These are phyloP conservation scores for Boletus sp. DNA, from an alignment of 768 basidiomycete species.

Conservation along the genomic window DNA sequence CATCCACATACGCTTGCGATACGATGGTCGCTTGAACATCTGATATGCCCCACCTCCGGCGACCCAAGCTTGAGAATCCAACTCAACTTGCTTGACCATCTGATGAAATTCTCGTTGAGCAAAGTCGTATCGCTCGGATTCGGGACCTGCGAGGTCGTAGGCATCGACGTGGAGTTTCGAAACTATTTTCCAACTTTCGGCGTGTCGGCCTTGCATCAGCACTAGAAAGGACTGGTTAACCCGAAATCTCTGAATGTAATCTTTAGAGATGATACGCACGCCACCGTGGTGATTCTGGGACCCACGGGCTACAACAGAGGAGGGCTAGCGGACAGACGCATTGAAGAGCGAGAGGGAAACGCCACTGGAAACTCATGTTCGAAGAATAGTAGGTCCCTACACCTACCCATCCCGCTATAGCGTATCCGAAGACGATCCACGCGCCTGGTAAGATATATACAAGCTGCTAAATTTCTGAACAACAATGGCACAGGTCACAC, in stretches of 20 bases:
- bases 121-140: neutral
- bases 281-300: neutral
- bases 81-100: neutral
- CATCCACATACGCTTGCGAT: conserved; percentile 6
- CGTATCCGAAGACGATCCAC: neutral
- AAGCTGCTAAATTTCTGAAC: neutral
- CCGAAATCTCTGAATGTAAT: neutral
- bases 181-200: neutral
- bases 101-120: neutral
- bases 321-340: neutral
- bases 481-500: too few species aligned
- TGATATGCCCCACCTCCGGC: neutral
- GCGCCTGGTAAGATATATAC: neutral
- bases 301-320: neutral
- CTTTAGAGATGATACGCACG: neutral
- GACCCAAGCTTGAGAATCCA: neutral
- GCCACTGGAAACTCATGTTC: neutral
- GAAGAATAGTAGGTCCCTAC: neutral
- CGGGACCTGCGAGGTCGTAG: neutral
- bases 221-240: neutral
- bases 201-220: neutral
- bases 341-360: neutral
- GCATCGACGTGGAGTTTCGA: neutral
- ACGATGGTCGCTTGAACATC: neutral
- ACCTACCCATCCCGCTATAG: neutral